Base-by-base conservation (phyloP, 2,329 filamentous ascomycete species). In the Paraphoma chrysanthemicola region DNA sequence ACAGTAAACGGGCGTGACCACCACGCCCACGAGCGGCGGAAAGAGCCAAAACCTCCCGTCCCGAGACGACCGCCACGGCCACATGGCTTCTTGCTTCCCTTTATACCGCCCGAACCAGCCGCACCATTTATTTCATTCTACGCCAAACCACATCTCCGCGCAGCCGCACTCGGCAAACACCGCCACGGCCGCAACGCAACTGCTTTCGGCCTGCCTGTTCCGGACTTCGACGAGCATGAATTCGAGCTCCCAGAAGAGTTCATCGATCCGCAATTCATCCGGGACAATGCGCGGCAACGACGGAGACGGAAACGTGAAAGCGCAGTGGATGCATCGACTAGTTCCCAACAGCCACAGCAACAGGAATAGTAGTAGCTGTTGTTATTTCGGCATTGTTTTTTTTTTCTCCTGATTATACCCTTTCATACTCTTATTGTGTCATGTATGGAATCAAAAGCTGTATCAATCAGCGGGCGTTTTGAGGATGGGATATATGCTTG, bases 101-200 rank as follows among this genome's bases (percentile, higher is more conserved):
- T 58, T 7, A 31, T 63, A 8, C 70, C 66, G 23, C 77, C 56
- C 44, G 66, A 75, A 53, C 71, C 80, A 31, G 74, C 80, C 14
- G 85, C 83, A 55, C 89, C 91, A 38, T 93, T 97, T 71, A 90
- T 82, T n/a, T 96, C 92, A 0, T 97, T 97, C 79, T 98, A 93
- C 73, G 77, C 84, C 16, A 93, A 95, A 77, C 87, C 85, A 23
- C 88, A 96, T 70, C 84, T 94, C 58, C 89, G 94, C 28, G 91
- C 93, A 18, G 86, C 88, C 6, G 92, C 93, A 9, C 77, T 97
- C n/a, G 89, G 87, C 59, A 88, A 87, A 64, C 83, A 86, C 47
- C 85, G 92, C 33, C 87, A 91, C 50, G 86, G 88, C 48, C 84
- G 92, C 48, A 90, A 85, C 49, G 83, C 88, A 14, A 82, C 90